Evolutionary conservation across 495 filamentous ascomycete genomes (phyloP).

Genomic region (Recurvomyces mirabilis): DNA sequence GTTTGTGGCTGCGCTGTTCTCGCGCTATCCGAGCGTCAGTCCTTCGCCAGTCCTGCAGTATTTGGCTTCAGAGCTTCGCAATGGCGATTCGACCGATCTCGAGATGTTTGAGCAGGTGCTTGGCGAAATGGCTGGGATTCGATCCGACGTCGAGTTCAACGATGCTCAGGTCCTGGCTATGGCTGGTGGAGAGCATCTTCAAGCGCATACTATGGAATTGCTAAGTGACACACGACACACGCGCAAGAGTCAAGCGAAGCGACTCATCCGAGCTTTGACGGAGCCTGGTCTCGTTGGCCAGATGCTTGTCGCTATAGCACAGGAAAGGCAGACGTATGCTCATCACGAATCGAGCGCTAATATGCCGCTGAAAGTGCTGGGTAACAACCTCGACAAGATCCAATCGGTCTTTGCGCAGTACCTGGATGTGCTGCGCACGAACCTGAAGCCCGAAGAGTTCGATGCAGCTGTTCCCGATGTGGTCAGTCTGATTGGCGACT

Average conservation of each 20-base stretch:
- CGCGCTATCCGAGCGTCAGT: constrained; percentile 70
- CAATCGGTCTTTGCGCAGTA: constrained; percentile 77
- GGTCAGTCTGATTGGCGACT: constrained; percentile 60
- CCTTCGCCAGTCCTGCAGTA: constrained; percentile 79
- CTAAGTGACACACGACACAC: constrained; percentile 70
- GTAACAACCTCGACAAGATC: constrained; percentile 79
- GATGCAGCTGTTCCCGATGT: constrained; percentile 70
- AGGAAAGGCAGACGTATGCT: constrained; percentile 71
- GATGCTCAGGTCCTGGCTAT: constrained; percentile 77
- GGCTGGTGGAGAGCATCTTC: constrained; percentile 70
- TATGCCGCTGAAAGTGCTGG: constrained; percentile 68
- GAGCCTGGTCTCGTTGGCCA: constrained; percentile 61
- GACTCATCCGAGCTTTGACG: constrained; percentile 67
- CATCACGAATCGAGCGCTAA: constrained; percentile 54
- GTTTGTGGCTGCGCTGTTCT: constrained; percentile 81
- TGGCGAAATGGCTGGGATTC: constrained; percentile 82
- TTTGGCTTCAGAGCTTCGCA: constrained; percentile 67
- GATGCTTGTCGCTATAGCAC: constrained; percentile 77
- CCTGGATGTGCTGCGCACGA: constrained; percentile 74
- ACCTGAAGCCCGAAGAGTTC: constrained; percentile 65
- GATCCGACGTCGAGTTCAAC: constrained; percentile 71
- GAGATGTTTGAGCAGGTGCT: constrained; percentile 82
- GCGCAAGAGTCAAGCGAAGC: constrained; percentile 46
- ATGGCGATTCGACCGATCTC: constrained; percentile 72
- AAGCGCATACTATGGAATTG: constrained; percentile 63